Base-by-base conservation (phyloP, 2,329 filamentous ascomycete species). In the Lachnellula occidentalis region DNA sequence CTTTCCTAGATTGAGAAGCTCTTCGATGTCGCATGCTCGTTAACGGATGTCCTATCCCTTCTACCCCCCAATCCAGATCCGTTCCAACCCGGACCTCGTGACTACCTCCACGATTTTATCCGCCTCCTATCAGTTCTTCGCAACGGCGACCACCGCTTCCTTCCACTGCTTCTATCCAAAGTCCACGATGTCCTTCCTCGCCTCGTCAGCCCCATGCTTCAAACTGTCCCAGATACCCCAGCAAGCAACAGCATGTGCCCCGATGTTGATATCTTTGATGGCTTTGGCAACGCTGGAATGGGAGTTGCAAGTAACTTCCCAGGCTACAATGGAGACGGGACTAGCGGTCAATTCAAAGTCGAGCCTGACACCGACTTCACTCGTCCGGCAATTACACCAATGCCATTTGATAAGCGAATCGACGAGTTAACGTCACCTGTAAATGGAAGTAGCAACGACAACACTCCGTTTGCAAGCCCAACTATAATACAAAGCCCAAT, bases 111-210 rank as follows among this genome's bases (percentile, higher is more conserved):
- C 57, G 80, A 87, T 55, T 78, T 92, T 31, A 73, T 88, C 41
- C 81, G 80, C 55, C 77, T 90, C 8, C 76, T 91, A 2, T 83
- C 85, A 2, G 76, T 82, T 8, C 78, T 94, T 17, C 87, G 88
- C n/a, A 85, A 82, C 54, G 88, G 88, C 6, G 80, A 92, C 54
- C 80, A 86, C 58, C 85, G 87, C 50, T 94, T 90, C 67, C 75
- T 92, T 14, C 89, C 89, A 2, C 77, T 95, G 0, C 77, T 95
- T 1, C 72, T 94, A 53, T 81, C 80, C 68, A 94, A 92, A 72
- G 80, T 92, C 39, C 79, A 85, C 57, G 87, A 92, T 42, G 78
- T 86, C 3, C 73, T 92, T 3, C 86, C 87, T 7, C 76, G 77
- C 14, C 73, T 86, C 15, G 75, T 77, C 55, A 82, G 79, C 60